Percentiles rank a stretch among this genome's conserved stretches.
These are phyloP conservation scores for Phaeoacremonium minimum DNA, from an alignment of 2,329 filamentous ascomycete genomes.

Conservation along the genomic window DNA sequence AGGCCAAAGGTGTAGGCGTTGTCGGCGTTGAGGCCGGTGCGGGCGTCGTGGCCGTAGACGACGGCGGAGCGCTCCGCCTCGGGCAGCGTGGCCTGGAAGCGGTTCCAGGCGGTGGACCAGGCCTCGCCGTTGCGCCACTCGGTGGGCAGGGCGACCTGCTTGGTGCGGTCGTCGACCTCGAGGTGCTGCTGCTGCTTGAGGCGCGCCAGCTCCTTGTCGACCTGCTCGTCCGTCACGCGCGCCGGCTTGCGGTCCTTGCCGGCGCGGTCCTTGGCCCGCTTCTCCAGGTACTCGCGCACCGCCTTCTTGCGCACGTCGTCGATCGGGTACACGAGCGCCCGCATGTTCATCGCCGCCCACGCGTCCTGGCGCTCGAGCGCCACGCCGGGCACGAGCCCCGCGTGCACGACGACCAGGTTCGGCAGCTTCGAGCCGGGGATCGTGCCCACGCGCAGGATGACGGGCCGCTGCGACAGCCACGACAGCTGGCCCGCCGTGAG, in stretches of 20 bases:
- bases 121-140: conserved; percentile 49
- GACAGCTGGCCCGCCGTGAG: conserved; percentile 54
- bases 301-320: conserved; percentile 43
- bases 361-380: conserved; percentile 68
- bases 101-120: conserved; percentile 65
- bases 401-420: conserved; percentile 75
- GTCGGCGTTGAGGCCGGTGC: conserved; percentile 50
- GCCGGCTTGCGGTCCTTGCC: conserved; percentile 10
- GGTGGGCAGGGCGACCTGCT: conserved; percentile 24
- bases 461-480: conserved; percentile 68
- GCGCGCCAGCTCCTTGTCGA: conserved; percentile 14
- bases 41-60: conserved; percentile 84
- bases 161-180: conserved; percentile 6
- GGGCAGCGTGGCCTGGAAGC: conserved; percentile 31
- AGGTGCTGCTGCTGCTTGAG: conserved; percentile 8
- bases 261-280: conserved; percentile 18
- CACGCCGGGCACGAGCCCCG: conserved; percentile 75
- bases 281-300: conserved; percentile 27
- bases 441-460: conserved; percentile 71
- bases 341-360: conserved; percentile 87
- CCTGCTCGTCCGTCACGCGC: conserved; percentile 8
- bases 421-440: conserved; percentile 43
- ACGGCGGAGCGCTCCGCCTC: conserved; percentile 54
- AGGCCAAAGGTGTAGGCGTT: conserved; percentile 74
- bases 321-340: conserved; percentile 62